Conservation (phyloP, 148 eudicot genomes). For the Silene conica region DNA sequence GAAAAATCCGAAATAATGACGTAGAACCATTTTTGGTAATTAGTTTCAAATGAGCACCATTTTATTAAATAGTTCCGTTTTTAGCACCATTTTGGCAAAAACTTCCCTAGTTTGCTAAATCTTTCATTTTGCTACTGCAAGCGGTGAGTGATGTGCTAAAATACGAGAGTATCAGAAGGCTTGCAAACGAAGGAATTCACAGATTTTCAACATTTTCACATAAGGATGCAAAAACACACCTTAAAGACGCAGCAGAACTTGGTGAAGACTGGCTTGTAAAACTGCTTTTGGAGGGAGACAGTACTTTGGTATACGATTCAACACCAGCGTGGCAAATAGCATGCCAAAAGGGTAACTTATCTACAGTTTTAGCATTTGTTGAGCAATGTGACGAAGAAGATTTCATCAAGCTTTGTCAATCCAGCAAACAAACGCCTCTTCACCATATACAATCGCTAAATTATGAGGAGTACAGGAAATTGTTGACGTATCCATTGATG, state of each 20-base stretch:
- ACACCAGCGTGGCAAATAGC: conserved; percentile 12
- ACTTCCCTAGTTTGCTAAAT: no score
- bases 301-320: not conserved
- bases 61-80: no score
- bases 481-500: not conserved
- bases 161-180: not conserved
- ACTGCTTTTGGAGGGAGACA: conserved; percentile 7
- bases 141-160: not conserved
- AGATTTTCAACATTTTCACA: not conserved
- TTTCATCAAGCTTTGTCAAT: not conserved
- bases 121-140: not conserved
- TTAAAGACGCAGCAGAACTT: conserved; percentile 1
- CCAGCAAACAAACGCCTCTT: conserved; percentile 9
- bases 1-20: no score
- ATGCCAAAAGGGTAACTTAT: conserved; percentile 7
- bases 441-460: not conserved
- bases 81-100: no score
- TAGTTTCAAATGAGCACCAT: no score
- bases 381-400: not conserved
- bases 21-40: no score
- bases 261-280: conserved; percentile 10
- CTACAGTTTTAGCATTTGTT: not conserved
- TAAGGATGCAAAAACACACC: not conserved
- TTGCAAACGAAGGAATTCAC: not conserved
- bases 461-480: not conserved